Base-by-base conservation (phyloP, 1,284 basidiomycete species). In the Cryptococcus maquisensis region DNA sequence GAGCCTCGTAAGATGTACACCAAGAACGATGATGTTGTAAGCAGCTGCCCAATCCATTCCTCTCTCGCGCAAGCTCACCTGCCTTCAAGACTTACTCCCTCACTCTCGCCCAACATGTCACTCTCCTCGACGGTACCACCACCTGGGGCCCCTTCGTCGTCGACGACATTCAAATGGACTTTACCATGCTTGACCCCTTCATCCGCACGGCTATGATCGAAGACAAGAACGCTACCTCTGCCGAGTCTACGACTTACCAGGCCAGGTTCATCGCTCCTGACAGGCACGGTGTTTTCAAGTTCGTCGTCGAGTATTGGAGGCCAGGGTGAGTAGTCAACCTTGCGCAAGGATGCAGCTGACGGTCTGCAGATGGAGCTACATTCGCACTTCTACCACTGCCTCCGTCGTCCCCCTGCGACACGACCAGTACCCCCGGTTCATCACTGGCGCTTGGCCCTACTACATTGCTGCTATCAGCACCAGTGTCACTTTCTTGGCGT, bases 181-280 rank as follows among this genome's bases (percentile, higher is more conserved):
- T 98, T 73, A 92, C 90, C 26, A 98, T 98, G 95, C 84, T 98
- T 41, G 96, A 98, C 75, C 95, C 93, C 1, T 90, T 94, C 73
- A 78, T 95, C 57, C 87, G 92, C 32, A 89, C 85, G 9, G 76
- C 84, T 4, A 80, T 96, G 8, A 77, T 72, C 10, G 80, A 86
- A 10, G 81, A 64, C 40, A 39, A 44, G 7, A 39, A 60, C 32
- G 47, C 60, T n/a, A 53, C 65, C 20, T 49, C 44, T 13, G 46
- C 23, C 2, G 41, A 47, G 18, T 57, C 54, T 1, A 67, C 72
- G 28, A 82, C 81, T 59, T 97, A 93, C 78, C 80, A 81, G 10
- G 82, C 86, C 3, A 83, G 82, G 2, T 94, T 98, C 83, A 84
- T 84, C 41, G 85, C 87, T 3, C 95, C 95, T 3, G 95, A 98